Base-by-base conservation (phyloP, 441 rosid species). In the Euphorbia corollata region DNA sequence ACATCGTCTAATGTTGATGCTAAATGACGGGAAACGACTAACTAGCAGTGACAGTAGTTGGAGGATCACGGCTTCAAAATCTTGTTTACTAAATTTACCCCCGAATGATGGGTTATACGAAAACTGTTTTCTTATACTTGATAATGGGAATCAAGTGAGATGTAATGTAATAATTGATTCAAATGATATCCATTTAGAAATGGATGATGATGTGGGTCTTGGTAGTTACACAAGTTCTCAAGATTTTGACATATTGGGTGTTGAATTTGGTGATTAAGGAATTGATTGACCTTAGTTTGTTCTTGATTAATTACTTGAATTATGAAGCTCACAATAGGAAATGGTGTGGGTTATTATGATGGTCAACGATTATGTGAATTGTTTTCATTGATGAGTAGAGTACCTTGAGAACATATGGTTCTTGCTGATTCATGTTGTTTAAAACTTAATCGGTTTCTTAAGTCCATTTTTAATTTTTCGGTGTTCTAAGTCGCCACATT, bases 111-210 rank as follows among this genome's bases (percentile, higher is more conserved):
- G 94, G 15, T 27, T 60, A 30, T 89, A 89, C 58, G 74, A 75
- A 51, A 73, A 79, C 54, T 82, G 94, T 77, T 77, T 68, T 68
- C 41, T 89, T 64, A 54, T 86, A 11, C 47, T 73, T 64, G 84
- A 81, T 36, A 73, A 74, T 63, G 80, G 76, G 69, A 61, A 67
- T 23, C 63, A 73, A 12, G 64, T 84, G 65, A 68, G 70, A 1
- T 91, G 94, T 82, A 83, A 84, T 47, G 87, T 89, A 82, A 77
- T 74, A 39, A 81, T 93, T 72, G 89, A 87, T 72, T 22, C 77
- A 57, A 74, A 68, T 6, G 61, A 73, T 67, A 79, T 93, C 77
- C 88, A 87, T 79, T 64, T 86, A 74, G 89, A 82, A 74, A 67
- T 73, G 73, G 85, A 81, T 69, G 80, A 71, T 57, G 41, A 27